Evolutionary conservation across 176 grass and related monocot genomes (phyloP).

Genomic region (Oryza nivara): DNA sequence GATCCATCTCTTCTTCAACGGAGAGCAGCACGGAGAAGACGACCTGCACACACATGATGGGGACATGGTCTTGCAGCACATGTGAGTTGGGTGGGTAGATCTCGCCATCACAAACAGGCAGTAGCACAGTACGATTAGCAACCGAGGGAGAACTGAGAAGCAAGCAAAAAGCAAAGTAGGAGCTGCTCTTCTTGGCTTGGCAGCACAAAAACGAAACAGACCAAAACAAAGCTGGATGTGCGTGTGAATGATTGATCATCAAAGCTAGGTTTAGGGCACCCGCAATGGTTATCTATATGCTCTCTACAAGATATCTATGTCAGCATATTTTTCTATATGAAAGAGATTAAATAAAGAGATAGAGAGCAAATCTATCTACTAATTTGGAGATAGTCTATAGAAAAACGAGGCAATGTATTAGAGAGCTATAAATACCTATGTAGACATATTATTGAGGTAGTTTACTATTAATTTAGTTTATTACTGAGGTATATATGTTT

Average conservation of each 20-base stretch:
- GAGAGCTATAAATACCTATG: too few relatives aligned
- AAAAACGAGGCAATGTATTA: too few relatives aligned
- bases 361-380: too few relatives aligned
- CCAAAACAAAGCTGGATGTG: background rate
- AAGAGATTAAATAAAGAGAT: too few relatives aligned
- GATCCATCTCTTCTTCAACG: background rate
- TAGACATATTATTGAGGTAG: too few relatives aligned
- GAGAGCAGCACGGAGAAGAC: background rate
- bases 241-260: background rate
- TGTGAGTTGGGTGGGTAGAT: constrained; percentile 40
- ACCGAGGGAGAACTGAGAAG: background rate
- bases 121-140: constrained; percentile 1
- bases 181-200: background rate
- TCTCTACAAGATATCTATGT: too few relatives aligned
- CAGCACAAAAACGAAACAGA: background rate
- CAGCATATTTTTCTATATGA: too few relatives aligned
- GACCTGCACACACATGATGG: background rate
- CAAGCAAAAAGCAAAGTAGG: background rate
- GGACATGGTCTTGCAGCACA: constrained; percentile 9
- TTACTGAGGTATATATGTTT: too few relatives aligned
- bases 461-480: too few relatives aligned
- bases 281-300: too few relatives aligned
- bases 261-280: background rate
- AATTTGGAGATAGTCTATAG: too few relatives aligned
- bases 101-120: constrained; percentile 38